Base-by-base conservation (phyloP, 2,329 filamentous ascomycete genomes). In the Botrytis aclada region DNA sequence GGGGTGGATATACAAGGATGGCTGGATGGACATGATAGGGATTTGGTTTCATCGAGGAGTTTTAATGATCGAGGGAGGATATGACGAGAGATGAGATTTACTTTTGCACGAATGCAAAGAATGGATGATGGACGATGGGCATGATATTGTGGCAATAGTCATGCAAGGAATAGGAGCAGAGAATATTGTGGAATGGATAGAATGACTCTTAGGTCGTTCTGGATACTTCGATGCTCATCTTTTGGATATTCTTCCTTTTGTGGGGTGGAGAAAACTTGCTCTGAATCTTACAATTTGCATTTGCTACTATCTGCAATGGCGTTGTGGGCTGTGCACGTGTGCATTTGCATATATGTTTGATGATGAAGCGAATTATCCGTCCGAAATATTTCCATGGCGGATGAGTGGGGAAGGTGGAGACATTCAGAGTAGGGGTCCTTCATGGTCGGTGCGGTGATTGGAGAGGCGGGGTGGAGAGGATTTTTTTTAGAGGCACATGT, bases 131-230 rank as follows among this genome's bases (percentile, higher is more conserved):
- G 64, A 41, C 45, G 37, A 29, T 56, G 45, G 34, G 20, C 41
- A 47, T 29, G 64, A 66, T 45, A 9, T 51, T 39, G 64, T 66
- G 43, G 64, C 47, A 54, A 56, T 41, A 18, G 16, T 37, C 18
- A 29, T 54, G 66, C 51, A 43, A 29, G 22, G 29, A n/a, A 43
- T 41, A 69, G 37, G 29, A 60, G 51, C 39, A 69, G 51, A 69
- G 37, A n/a, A 39, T 22, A 39, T 32, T 43, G 37, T 69, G 66
- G 66, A 43, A 41, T 41, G 37, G 41, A 43, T 69, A 12, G 51
- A 34, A 60, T 69, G 37, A 43, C 66, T 69, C 16, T 60, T 34
- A 69, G 51, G 66, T 69, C 22, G 37, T 69, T 67, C 64, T 67
- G 45, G 64, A 67, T 54, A 67, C 45, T 67, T 67, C 45, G 25